Evolutionary conservation across 176 grass and related monocot genomes (phyloP).

Genomic region (Eleusine coracana): DNA sequence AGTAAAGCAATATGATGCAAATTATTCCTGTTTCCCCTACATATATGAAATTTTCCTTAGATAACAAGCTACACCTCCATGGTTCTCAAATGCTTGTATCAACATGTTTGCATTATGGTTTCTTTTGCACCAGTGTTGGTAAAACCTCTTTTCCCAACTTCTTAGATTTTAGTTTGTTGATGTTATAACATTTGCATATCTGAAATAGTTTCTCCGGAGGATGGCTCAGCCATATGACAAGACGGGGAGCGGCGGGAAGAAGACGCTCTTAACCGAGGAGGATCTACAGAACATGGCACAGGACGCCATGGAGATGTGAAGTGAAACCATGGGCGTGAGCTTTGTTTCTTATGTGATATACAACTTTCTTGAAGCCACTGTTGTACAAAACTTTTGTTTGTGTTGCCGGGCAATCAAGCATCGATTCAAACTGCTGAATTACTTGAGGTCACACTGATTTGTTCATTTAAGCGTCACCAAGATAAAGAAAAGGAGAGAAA

Average conservation of each 20-base stretch:
- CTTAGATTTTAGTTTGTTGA: background rate
- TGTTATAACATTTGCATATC: conserved; percentile 6
- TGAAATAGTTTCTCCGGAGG: conserved; percentile 74
- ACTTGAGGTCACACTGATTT: background rate
- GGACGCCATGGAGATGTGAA: conserved; percentile 62
- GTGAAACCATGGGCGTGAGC: conserved; percentile 3
- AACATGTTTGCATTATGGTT: background rate
- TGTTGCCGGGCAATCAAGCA: background rate
- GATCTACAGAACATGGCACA: conserved; percentile 68
- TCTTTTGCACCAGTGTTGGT: background rate
- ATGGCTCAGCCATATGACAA: conserved; percentile 97
- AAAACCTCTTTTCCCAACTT: background rate
- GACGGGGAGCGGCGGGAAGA: conserved; percentile 62
- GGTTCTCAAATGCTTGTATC: background rate
- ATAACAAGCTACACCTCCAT: background rate
- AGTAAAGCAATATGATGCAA: background rate
- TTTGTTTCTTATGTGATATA: background rate
- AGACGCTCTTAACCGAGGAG: conserved; percentile 81
- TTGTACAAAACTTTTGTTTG: conserved; percentile 33
- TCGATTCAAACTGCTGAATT: background rate
- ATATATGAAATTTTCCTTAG: background rate
- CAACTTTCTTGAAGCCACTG: background rate
- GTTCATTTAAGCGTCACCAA: background rate
- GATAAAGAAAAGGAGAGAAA: background rate
- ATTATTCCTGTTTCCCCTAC: too few species aligned